Percentiles rank a stretch among this genome's conserved stretches.
Evolutionary conservation across 352 stramenopile genomes (phyloP).

Genomic region (Phytophthora constricta): DNA sequence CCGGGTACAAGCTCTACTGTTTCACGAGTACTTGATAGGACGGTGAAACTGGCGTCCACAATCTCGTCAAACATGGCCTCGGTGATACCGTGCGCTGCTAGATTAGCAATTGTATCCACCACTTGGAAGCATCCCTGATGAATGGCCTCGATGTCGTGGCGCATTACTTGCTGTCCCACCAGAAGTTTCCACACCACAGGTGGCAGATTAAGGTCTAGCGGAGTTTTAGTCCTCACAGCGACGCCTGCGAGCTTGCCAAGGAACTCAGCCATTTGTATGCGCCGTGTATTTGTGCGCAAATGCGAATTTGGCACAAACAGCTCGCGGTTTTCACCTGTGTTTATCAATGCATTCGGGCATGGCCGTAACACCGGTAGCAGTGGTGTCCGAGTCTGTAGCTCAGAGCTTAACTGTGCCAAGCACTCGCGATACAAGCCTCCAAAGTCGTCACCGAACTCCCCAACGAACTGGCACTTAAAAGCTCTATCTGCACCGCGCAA

Average conservation of each 20-base stretch:
- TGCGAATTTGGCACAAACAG: slow-evolving; percentile 82
- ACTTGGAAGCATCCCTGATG: slow-evolving; percentile 88
- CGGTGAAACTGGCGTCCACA: slow-evolving; percentile 91
- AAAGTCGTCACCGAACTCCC: slow-evolving; percentile 92
- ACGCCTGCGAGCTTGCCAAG: slow-evolving; percentile 95
- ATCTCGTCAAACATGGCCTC: slow-evolving; percentile 91
- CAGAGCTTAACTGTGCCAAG: slow-evolving; percentile 86
- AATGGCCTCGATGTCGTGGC: slow-evolving; percentile 86
- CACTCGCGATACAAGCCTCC: slow-evolving; percentile 91
- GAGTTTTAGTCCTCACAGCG: slow-evolving; percentile 93
- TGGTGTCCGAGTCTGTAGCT: slow-evolving; percentile 77
- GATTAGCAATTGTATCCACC: slow-evolving; percentile 90
- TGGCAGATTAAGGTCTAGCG: slow-evolving; percentile 92
- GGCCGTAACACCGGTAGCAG: slow-evolving; percentile 86
- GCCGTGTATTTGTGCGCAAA: slow-evolving; percentile 49
- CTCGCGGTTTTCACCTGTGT: slow-evolving; percentile 90
- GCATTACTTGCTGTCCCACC: slow-evolving; percentile 75
- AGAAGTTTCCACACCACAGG: slow-evolving; percentile 94
- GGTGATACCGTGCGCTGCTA: slow-evolving; percentile 79
- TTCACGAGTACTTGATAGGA: slow-evolving; percentile 82
- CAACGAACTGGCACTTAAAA: slow-evolving; percentile 93
- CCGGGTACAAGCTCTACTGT: slow-evolving; percentile 84
- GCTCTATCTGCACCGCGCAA: slow-evolving; percentile 84
- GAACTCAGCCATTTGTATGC: slow-evolving; percentile 93
- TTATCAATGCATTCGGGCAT: slow-evolving; percentile 88